phyloP scores from a whole-genome alignment of 1,139 yeast species.

The Taiozyma sp. region DNA sequence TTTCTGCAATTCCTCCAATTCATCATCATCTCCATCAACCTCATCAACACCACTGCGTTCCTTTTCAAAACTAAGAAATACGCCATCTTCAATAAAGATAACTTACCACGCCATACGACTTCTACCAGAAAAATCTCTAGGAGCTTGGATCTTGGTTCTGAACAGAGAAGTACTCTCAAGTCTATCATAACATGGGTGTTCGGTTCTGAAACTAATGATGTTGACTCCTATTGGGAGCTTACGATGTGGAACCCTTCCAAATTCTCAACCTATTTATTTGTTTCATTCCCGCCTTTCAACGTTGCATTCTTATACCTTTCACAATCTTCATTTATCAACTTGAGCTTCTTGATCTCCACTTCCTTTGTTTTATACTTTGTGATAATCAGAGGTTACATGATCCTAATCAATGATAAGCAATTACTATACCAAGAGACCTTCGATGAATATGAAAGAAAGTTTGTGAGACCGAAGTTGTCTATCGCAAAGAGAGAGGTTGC shows the following conservation, averaged over 20 bases:
- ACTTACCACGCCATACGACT: constrained; percentile 15
- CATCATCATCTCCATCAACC: constrained; percentile 15
- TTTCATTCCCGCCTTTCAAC: constrained; percentile 57
- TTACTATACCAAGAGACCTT: constrained; percentile 58
- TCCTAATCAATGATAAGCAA: constrained; percentile 53
- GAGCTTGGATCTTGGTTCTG: not conserved
- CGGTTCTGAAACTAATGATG: constrained; percentile 18
- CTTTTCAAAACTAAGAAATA: constrained; percentile 20
- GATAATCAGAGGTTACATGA: constrained; percentile 41
- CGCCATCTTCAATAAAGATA: constrained; percentile 22
- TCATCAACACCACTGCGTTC: constrained; percentile 16
- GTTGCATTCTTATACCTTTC: constrained; percentile 34
- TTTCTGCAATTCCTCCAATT: constrained; percentile 7
- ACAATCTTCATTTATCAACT: constrained; percentile 36
- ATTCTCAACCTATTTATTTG: constrained; percentile 42
- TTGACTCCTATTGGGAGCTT: constrained; percentile 44
- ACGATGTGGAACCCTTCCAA: constrained; percentile 57
- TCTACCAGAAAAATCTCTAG: constrained; percentile 20
- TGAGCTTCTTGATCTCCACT: constrained; percentile 33
- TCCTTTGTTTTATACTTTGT: constrained; percentile 38
- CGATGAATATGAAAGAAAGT: constrained; percentile 60
- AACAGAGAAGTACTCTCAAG: not conserved
- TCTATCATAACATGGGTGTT: not conserved
- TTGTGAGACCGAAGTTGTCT: constrained; percentile 57
- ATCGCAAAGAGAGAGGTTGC: constrained; percentile 56